Evolutionary conservation across 305 asterid species (phyloP).

Genomic region (Monarda citriodora): DNA sequence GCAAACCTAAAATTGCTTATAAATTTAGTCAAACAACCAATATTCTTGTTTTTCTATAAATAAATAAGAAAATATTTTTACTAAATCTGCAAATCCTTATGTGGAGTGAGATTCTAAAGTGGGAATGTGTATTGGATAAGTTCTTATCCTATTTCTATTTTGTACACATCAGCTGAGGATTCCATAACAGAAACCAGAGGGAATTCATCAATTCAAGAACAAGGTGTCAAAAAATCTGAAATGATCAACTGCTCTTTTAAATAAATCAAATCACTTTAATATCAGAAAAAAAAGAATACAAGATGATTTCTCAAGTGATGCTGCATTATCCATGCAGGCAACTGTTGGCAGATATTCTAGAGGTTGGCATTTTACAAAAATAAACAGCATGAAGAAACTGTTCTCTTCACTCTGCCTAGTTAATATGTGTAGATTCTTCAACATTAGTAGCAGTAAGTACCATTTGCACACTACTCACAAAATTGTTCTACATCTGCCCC

Average conservation of each 20-base stretch:
- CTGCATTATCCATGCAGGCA: constrained; percentile 15
- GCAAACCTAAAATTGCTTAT: no score
- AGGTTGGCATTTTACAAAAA: constrained; percentile 22
- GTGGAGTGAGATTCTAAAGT: constrained; percentile 26
- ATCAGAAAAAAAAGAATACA: no score
- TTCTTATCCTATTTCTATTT: constrained; percentile 24
- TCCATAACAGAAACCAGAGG: constrained; percentile 20
- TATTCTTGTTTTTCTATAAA: neutral
- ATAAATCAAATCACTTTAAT: neutral
- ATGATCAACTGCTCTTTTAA: neutral
- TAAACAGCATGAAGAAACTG: no score
- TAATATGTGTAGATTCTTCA: constrained; percentile 15
- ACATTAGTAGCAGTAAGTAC: constrained; percentile 19
- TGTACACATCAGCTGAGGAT: constrained; percentile 41
- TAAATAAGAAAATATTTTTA: neutral
- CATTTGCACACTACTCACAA: constrained; percentile 19
- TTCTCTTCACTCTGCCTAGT: constrained; percentile 4
- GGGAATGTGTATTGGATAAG: constrained; percentile 27
- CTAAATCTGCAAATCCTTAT: neutral
- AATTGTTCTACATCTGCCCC: constrained; percentile 16
- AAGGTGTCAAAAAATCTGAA: constrained; percentile 18
- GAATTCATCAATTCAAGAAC: constrained; percentile 19
- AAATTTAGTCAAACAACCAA: no score
- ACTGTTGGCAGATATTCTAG: neutral
- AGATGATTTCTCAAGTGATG: constrained; percentile 2